A percentile compares a stretch with the other conserved stretches of the same genome.
These are phyloP conservation scores for Phyllosticta citriasiana DNA, from an alignment of 2,329 filamentous ascomycete genomes.

Conservation along the genomic window DNA sequence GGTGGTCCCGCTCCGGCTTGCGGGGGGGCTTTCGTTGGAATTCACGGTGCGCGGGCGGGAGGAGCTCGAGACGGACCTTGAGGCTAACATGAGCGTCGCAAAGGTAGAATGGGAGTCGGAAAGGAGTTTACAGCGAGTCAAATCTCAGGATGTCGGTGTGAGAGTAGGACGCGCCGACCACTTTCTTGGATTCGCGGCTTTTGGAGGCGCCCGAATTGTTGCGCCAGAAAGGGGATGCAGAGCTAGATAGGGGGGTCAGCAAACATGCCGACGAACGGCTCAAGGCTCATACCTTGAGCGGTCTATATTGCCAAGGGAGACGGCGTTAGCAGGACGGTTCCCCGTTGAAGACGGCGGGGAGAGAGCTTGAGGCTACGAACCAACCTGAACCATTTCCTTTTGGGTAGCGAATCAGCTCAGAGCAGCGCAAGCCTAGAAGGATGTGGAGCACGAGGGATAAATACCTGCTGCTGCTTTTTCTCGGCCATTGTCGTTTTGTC, in stretches of 20 bases:
- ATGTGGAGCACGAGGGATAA: slow-evolving; percentile 4
- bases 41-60: slow-evolving; percentile 68
- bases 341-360: slow-evolving; percentile 16
- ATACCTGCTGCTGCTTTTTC: slow-evolving; percentile 36
- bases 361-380: slow-evolving; percentile 49
- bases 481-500: slow-evolving; percentile 28
- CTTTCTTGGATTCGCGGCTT: slow-evolving; percentile 50
- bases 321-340: slow-evolving; percentile 29
- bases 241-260: slow-evolving; percentile 40
- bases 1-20: slow-evolving; percentile 39
- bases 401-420: slow-evolving; percentile 4
- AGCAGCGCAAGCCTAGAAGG: slow-evolving; percentile 16
- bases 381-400: slow-evolving; percentile 99
- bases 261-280: not conserved
- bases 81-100: slow-evolving; percentile 1
- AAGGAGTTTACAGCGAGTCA: slow-evolving; percentile 56
- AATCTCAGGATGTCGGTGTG: slow-evolving; percentile 92
- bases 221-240: slow-evolving; percentile 82
- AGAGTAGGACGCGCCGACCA: slow-evolving; percentile 91
- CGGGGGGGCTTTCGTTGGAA: slow-evolving; percentile 44
- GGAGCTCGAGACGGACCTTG: slow-evolving; percentile 17
- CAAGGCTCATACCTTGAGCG: slow-evolving; percentile 16
- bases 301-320: slow-evolving; percentile 4
- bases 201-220: slow-evolving; percentile 38
- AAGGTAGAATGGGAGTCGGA: not conserved